Percentiles rank a stretch among this genome's conserved stretches.
Conservation (phyloP, 768 basidiomycete species). For the Lentinula sp. region DNA sequence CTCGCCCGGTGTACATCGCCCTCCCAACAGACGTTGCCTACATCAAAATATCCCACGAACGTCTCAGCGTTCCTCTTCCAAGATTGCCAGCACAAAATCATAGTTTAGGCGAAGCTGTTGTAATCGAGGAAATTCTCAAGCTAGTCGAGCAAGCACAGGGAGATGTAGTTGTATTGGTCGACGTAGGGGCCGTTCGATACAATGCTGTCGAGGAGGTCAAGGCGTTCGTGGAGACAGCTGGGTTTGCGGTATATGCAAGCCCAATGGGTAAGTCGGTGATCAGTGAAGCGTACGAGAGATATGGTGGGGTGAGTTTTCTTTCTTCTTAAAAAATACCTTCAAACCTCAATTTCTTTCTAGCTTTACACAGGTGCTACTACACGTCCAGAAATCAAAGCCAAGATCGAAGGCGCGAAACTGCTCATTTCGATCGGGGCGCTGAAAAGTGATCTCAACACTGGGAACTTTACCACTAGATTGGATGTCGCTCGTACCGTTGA, state of each 20-base stretch:
- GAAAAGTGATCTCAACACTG: constrained; percentile 82
- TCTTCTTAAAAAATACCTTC: background rate
- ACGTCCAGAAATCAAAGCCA: constrained; percentile 57
- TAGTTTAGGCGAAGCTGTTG: constrained; percentile 53
- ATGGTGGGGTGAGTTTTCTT: constrained; percentile 62
- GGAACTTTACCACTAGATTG: constrained; percentile 75
- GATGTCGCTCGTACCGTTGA: constrained; percentile 55
- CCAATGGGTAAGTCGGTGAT: constrained; percentile 81
- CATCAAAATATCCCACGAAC: constrained; percentile 58
- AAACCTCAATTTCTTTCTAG: constrained; percentile 24
- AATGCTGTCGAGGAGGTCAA: constrained; percentile 55
- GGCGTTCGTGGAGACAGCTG: constrained; percentile 56
- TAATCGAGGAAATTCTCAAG: constrained; percentile 65
- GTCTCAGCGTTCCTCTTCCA: constrained; percentile 54
- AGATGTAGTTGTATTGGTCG: constrained; percentile 70
- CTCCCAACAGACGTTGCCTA: constrained; percentile 81
- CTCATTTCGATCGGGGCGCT: constrained; percentile 68
- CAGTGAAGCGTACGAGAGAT: constrained; percentile 63
- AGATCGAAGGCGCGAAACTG: constrained; percentile 68
- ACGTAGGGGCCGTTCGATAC: constrained; percentile 75
- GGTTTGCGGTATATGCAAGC: constrained; percentile 66
- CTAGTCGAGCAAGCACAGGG: constrained; percentile 57
- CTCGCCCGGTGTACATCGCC: constrained; percentile 81
- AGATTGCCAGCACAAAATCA: constrained; percentile 45
- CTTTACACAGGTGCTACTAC: constrained; percentile 73